These are phyloP conservation scores for Aspergillus cejpii DNA, from an alignment of 2,329 filamentous ascomycete genomes.

Conservation along the genomic window DNA sequence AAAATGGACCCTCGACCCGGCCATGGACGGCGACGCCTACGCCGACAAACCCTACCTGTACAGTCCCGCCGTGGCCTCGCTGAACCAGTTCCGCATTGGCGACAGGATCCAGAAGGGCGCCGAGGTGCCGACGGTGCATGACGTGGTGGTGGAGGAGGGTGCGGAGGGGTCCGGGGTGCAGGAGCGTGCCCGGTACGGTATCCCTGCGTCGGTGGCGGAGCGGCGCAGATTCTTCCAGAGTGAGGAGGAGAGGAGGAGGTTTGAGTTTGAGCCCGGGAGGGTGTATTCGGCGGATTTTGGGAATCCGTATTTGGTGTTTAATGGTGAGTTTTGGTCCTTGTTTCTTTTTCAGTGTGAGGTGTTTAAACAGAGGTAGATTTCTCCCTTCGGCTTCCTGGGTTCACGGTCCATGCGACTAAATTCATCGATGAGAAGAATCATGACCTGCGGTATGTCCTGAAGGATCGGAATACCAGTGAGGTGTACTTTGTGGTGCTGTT, in stretches of 20 bases:
- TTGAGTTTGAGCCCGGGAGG: slow-evolving; percentile 56
- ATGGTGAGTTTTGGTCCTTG: slow-evolving; percentile 45
- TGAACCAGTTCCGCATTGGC: slow-evolving; percentile 69
- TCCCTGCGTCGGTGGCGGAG: slow-evolving; percentile 48
- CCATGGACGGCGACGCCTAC: slow-evolving; percentile 82
- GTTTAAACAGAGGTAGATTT: slow-evolving; percentile 25
- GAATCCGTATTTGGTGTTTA: slow-evolving; percentile 89
- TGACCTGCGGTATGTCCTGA: slow-evolving; percentile 83
- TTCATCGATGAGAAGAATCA: slow-evolving; percentile 63
- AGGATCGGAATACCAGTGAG: slow-evolving; percentile 65
- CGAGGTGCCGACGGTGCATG: slow-evolving; percentile 36
- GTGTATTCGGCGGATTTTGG: slow-evolving; percentile 68
- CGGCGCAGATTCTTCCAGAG: slow-evolving; percentile 58
- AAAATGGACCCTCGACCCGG: slow-evolving; percentile 85
- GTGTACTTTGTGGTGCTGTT: slow-evolving; percentile 78
- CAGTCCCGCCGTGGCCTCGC: slow-evolving; percentile 70
- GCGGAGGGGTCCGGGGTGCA: slow-evolving; percentile 51
- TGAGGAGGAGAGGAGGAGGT: slow-evolving; percentile 49
- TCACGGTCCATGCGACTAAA: slow-evolving; percentile 31
- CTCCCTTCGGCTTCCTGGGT: slow-evolving; percentile 35
- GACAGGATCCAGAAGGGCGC: slow-evolving; percentile 29
- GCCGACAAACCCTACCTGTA: slow-evolving; percentile 82
- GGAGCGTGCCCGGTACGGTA: slow-evolving; percentile 43
- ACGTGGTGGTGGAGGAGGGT: slow-evolving; percentile 58
- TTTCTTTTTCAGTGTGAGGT: slow-evolving; percentile 1